phyloP scores from a whole-genome alignment of 768 basidiomycete genomes.

The Pholiota molesta region DNA sequence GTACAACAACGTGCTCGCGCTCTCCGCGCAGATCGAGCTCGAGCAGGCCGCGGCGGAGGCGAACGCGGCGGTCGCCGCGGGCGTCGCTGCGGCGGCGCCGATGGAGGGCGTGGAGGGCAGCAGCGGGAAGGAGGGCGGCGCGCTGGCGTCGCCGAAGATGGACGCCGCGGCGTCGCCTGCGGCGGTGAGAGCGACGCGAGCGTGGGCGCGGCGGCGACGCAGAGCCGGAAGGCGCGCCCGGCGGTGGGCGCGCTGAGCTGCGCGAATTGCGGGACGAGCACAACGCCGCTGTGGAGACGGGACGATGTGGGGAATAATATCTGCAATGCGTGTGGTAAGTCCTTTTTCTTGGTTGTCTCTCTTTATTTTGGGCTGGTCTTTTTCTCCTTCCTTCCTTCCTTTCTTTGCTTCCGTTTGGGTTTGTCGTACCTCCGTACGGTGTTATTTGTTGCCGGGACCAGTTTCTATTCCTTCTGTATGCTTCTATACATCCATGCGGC shows the following conservation, averaged over 20 bases:
- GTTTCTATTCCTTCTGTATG: neutral
- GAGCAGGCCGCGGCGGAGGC: slow-evolving; percentile 35
- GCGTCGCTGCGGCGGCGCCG: slow-evolving; percentile 5
- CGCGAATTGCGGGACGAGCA: slow-evolving; percentile 87
- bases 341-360: slow-evolving; percentile 37
- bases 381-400: slow-evolving; percentile 48
- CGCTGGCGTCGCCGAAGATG: slow-evolving; percentile 4
- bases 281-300: slow-evolving; percentile 88
- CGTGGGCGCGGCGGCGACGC: slow-evolving; percentile 22
- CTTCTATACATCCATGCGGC: neutral
- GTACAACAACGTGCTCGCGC: slow-evolving; percentile 80
- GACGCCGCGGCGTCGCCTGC: slow-evolving; percentile 13
- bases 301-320: slow-evolving; percentile 93
- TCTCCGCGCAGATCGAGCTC: slow-evolving; percentile 43
- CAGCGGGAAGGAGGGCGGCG: slow-evolving; percentile 1
- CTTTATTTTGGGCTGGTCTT: slow-evolving; percentile 11
- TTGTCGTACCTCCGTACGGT: neutral
- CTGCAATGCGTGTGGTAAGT: slow-evolving; percentile 94
- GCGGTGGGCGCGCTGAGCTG: slow-evolving; percentile 79
- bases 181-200: slow-evolving; percentile 37
- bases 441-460: neutral
- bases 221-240: slow-evolving; percentile 37
- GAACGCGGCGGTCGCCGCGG: slow-evolving; percentile 14
- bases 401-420: slow-evolving; percentile 20
- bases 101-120: slow-evolving; percentile 2